phyloP scores from a whole-genome alignment of 129 eudicot species.

The Escallonia rubra region DNA sequence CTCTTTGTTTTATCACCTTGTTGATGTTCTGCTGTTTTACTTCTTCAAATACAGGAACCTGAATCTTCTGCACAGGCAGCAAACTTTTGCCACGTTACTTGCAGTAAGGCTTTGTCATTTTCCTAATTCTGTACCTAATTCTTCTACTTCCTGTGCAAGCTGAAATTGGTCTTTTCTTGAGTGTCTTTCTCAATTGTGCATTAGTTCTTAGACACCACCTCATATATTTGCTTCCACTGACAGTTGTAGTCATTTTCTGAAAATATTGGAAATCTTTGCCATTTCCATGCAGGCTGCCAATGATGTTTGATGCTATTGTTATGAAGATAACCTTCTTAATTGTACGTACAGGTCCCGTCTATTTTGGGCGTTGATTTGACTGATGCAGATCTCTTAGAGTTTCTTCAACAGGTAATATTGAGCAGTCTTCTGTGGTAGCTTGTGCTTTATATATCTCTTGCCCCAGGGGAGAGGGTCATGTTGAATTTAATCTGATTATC shows the following conservation, averaged over 20 bases:
- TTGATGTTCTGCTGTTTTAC: background rate
- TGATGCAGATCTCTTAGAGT: conserved; percentile 82
- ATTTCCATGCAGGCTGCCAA: background rate
- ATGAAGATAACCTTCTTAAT: conserved; percentile 1
- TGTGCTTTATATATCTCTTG: background rate
- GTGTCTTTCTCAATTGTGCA: too few species aligned
- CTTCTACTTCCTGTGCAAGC: conserved; percentile 1
- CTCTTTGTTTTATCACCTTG: too few species aligned
- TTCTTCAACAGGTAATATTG: conserved; percentile 60
- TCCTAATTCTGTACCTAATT: background rate
- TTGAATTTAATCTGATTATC: background rate
- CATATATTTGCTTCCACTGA: background rate
- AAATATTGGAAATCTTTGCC: background rate
- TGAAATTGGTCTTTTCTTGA: background rate
- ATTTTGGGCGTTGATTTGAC: conserved; percentile 85
- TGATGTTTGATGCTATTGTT: background rate
- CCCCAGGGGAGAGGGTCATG: background rate
- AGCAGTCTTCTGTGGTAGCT: background rate
- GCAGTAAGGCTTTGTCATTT: conserved; percentile 46
- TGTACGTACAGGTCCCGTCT: conserved; percentile 75
- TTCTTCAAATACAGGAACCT: conserved; percentile 51
- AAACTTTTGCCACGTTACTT: conserved; percentile 54
- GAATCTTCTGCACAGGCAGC: conserved; percentile 66
- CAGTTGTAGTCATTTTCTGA: background rate
- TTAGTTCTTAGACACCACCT: too few species aligned